These are phyloP conservation scores for Podospora pseudocomata DNA, from an alignment of 495 filamentous ascomycete species.

Conservation along the genomic window DNA sequence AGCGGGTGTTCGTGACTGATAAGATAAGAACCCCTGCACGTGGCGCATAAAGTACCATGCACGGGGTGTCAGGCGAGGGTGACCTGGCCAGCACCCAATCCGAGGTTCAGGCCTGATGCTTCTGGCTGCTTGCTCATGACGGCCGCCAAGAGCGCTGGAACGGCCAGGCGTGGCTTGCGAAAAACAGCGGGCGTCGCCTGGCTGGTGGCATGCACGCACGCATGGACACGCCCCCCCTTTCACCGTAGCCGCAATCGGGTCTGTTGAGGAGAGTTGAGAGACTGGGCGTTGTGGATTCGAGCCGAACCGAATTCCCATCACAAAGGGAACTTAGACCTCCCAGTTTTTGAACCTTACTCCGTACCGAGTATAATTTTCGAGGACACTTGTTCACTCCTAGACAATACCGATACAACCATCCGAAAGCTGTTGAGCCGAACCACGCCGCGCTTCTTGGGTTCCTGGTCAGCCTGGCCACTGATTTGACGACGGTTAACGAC, in stretches of 20 bases:
- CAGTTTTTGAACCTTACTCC: neutral
- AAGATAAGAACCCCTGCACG: slow-evolving; percentile 1
- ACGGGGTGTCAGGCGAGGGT: neutral
- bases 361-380: neutral
- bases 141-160: slow-evolving; percentile 28
- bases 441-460: slow-evolving; percentile 3
- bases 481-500: neutral
- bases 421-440: neutral
- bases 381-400: slow-evolving; percentile 4
- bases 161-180: slow-evolving; percentile 15
- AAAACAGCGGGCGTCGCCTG: slow-evolving; percentile 16
- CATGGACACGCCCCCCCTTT: neutral
- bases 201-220: neutral
- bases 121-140: slow-evolving; percentile 20
- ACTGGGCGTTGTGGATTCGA: neutral
- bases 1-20: neutral
- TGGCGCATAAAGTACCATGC: neutral
- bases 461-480: neutral
- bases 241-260: slow-evolving; percentile 7
- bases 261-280: neutral
- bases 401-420: neutral
- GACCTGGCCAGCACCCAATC: neutral
- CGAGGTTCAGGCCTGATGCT: neutral
- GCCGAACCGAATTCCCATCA: slow-evolving; percentile 9
- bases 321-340: slow-evolving; percentile 6